phyloP scores from a whole-genome alignment of 1,284 basidiomycete species.

The Malassezia japonica region DNA sequence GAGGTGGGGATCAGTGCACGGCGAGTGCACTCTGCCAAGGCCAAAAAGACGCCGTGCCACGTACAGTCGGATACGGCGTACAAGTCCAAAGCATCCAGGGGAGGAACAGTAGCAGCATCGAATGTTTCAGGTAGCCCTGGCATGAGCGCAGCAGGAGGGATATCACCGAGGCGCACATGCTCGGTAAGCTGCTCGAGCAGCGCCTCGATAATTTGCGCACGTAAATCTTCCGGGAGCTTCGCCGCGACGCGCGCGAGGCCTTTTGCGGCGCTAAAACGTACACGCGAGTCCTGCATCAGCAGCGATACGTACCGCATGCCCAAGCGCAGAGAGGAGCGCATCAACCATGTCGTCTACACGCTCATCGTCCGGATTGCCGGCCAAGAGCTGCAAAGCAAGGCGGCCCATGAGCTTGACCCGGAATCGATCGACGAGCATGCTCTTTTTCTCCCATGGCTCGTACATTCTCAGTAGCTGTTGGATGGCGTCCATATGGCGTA shows the following conservation, averaged over 20 bases:
- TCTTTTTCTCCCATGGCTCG: slow-evolving; percentile 9
- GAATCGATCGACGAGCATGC: slow-evolving; percentile 31
- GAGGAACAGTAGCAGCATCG: no score
- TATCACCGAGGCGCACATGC: slow-evolving; percentile 57
- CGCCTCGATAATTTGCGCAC: slow-evolving; percentile 69
- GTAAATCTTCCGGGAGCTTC: slow-evolving; percentile 65
- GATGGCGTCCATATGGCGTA: slow-evolving; percentile 19
- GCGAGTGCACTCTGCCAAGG: slow-evolving; percentile 81
- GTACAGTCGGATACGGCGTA: slow-evolving; percentile 58
- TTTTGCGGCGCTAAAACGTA: slow-evolving; percentile 91
- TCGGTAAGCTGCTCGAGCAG: slow-evolving; percentile 60
- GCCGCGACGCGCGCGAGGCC: slow-evolving; percentile 76
- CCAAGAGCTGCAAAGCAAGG: slow-evolving; percentile 35
- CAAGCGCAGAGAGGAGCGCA: slow-evolving; percentile 62
- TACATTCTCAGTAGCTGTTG: slow-evolving; percentile 22
- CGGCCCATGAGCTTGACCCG: slow-evolving; percentile 39
- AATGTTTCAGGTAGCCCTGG: neutral
- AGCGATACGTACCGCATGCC: slow-evolving; percentile 62
- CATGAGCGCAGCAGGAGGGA: slow-evolving; percentile 54
- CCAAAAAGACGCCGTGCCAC: slow-evolving; percentile 91
- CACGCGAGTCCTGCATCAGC: slow-evolving; percentile 68
- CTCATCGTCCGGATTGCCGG: slow-evolving; percentile 3
- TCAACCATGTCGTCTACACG: slow-evolving; percentile 4
- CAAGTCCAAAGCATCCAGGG: slow-evolving; percentile 52
- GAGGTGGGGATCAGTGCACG: slow-evolving; percentile 55